Evolutionary conservation across 768 basidiomycete species (phyloP).

Genomic region (Hirschioporus abietinus): DNA sequence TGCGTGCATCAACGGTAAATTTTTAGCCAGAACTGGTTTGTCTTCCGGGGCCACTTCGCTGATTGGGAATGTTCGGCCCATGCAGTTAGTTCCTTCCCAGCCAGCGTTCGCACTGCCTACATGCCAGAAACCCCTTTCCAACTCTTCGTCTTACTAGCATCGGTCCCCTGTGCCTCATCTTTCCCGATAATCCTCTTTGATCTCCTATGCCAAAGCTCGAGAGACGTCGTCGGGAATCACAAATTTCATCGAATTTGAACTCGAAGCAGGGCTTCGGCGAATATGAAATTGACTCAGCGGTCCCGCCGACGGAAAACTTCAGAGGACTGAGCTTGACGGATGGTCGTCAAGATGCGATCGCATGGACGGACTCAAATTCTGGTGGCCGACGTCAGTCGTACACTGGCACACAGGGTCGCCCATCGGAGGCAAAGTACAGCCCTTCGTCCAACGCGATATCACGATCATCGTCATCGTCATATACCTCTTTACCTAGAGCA

Average conservation of each 20-base stretch:
- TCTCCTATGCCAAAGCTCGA: not conserved
- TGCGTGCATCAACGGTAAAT: not conserved
- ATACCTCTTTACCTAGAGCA: not conserved
- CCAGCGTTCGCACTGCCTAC: not conserved
- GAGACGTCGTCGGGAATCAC: not conserved
- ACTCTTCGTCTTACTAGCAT: not conserved
- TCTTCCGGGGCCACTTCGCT: not conserved
- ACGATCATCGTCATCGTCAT: not conserved
- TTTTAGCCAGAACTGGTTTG: not conserved
- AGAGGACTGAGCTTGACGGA: not conserved
- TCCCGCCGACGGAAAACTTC: not conserved
- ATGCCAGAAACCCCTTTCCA: not conserved
- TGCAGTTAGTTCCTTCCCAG: not conserved
- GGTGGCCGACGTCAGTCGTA: not conserved
- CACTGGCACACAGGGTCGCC: not conserved
- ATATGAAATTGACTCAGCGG: not conserved
- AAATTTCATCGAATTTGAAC: not conserved
- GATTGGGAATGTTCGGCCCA: conserved; percentile 1
- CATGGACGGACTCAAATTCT: not conserved
- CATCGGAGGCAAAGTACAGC: not conserved
- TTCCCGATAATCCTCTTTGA: not conserved
- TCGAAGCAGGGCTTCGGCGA: not conserved
- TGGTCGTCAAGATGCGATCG: not conserved
- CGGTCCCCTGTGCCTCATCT: not conserved
- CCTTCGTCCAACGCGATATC: not conserved